Evolutionary conservation across 139 green algal species (phyloP).

Genomic region (Coelastrella sp.): DNA sequence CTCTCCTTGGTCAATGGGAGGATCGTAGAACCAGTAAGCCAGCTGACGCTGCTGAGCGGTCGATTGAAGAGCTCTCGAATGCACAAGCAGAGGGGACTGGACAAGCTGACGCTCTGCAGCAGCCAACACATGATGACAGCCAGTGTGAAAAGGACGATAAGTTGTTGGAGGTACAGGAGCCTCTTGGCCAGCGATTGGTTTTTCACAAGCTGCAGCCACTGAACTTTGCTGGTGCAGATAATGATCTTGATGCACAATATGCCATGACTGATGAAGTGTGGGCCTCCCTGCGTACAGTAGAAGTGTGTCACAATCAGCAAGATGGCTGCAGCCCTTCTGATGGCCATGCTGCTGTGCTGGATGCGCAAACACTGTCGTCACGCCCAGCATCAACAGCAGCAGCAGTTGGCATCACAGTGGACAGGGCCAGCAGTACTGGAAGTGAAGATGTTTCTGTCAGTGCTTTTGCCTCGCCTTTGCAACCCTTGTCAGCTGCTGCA

Average conservation of each 20-base stretch:
- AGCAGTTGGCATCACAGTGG: conserved; percentile 6
- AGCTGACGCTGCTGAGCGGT: neutral
- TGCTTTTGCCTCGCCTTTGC: neutral
- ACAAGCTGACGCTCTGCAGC: neutral
- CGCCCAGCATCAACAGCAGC: neutral
- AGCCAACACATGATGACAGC: neutral
- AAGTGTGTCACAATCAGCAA: neutral
- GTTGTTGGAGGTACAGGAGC: neutral
- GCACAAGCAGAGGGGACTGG: neutral
- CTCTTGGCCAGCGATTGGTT: neutral
- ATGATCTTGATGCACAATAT: neutral
- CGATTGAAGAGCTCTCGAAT: neutral
- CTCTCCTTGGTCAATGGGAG: neutral
- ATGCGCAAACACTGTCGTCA: neutral
- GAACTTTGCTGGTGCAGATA: neutral
- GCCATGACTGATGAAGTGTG: conserved; percentile 22
- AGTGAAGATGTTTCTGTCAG: neutral
- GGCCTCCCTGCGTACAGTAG: conserved; percentile 17
- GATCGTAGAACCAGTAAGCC: neutral
- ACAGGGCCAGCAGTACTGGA: neutral
- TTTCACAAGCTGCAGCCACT: conserved; percentile 1
- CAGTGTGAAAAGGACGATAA: neutral
- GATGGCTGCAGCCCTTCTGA: neutral
- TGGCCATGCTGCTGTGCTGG: neutral
- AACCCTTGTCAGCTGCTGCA: neutral